Evolutionary conservation across 306 rosid species (phyloP).

Genomic region (Sindora glabra): DNA sequence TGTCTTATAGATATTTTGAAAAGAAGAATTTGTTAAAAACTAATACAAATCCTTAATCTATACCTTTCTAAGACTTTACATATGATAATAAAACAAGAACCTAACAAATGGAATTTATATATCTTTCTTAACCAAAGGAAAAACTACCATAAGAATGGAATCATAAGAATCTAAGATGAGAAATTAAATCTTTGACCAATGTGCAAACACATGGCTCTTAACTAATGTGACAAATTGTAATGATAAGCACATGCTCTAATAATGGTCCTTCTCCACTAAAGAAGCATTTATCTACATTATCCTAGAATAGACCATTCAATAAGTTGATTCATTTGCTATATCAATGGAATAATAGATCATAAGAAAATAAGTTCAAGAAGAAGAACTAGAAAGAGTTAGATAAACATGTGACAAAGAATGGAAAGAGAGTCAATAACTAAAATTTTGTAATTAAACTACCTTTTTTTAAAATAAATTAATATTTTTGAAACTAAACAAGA

Average conservation of each 20-base stretch:
- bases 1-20: no score
- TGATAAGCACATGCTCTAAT: slow-evolving; percentile 33
- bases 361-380: no score
- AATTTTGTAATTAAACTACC: no score
- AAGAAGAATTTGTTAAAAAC: no score
- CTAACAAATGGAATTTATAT: neutral
- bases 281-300: neutral
- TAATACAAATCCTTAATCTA: no score
- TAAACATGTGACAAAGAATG: no score
- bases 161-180: slow-evolving; percentile 49
- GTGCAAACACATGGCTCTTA: slow-evolving; percentile 37
- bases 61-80: no score
- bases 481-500: no score
- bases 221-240: slow-evolving; percentile 37
- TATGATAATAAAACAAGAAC: neutral
- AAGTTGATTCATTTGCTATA: neutral
- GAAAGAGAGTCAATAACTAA: no score
- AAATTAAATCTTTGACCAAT: slow-evolving; percentile 37
- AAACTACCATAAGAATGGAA: slow-evolving; percentile 46
- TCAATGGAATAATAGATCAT: neutral
- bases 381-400: no score
- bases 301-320: slow-evolving; percentile 20
- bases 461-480: no score
- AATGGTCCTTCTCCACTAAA: slow-evolving; percentile 18
- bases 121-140: slow-evolving; percentile 44